Percentiles rank a stretch among this genome's conserved stretches.
phyloP scores from a whole-genome alignment of 768 basidiomycete genomes.

The Astraeus odoratus region DNA sequence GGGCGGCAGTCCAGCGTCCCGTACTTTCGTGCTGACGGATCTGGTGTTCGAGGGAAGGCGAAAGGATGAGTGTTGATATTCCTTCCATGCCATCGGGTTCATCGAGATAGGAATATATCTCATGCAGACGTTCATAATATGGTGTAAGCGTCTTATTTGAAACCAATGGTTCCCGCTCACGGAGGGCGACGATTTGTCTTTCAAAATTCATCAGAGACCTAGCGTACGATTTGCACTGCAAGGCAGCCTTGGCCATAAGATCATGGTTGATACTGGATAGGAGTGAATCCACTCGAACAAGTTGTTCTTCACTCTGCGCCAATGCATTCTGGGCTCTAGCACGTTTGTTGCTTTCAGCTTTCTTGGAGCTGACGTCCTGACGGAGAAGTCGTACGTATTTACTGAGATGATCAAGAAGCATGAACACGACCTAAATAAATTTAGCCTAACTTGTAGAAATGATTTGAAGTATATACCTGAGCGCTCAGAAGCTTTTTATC shows the following conservation, averaged over 20 bases:
- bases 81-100: conserved; percentile 99
- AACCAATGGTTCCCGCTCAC: conserved; percentile 31
- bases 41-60: conserved; percentile 89
- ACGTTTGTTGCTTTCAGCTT: conserved; percentile 43
- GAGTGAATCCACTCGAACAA: conserved; percentile 71
- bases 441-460: background rate
- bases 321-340: conserved; percentile 32
- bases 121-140: conserved; percentile 84
- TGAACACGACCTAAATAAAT: conserved; percentile 73
- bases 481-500: conserved; percentile 90
- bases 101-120: conserved; percentile 93
- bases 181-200: conserved; percentile 58
- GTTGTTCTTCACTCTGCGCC: conserved; percentile 47
- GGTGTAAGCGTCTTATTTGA: conserved; percentile 37
- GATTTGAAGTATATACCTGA: conserved; percentile 50
- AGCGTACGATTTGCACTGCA: conserved; percentile 92
- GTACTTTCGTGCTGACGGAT: conserved; percentile 97
- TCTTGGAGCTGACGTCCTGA: conserved; percentile 51
- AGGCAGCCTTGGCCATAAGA: conserved; percentile 88
- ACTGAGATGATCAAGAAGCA: conserved; percentile 90
- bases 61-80: conserved; percentile 78
- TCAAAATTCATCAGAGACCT: conserved; percentile 95
- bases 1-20: conserved; percentile 95
- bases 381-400: conserved; percentile 78
- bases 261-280: conserved; percentile 78